Evolutionary conservation across 257 asterid genomes (phyloP).

Genomic region (Petunia axillaris): DNA sequence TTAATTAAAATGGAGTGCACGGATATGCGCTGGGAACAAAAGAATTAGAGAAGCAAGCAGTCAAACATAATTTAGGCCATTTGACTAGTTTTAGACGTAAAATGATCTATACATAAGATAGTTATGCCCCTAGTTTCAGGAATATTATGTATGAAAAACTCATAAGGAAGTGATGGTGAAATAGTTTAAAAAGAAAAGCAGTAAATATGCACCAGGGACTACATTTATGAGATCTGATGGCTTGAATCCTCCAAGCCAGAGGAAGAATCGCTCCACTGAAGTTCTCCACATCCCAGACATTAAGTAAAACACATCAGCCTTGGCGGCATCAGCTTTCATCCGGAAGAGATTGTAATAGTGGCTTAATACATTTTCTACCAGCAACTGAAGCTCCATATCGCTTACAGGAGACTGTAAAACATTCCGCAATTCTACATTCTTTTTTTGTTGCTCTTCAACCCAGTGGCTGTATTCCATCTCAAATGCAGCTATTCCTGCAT

Average conservation of each 20-base stretch:
- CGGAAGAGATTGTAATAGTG: constrained; percentile 78
- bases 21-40: not conserved
- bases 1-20: not conserved
- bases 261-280: constrained; percentile 80
- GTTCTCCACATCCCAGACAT: constrained; percentile 87
- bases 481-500: constrained; percentile 67
- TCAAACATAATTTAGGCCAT: not conserved
- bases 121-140: not conserved
- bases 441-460: constrained; percentile 75
- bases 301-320: constrained; percentile 78
- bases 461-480: constrained; percentile 81
- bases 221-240: constrained; percentile 92
- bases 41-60: not conserved
- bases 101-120: not conserved
- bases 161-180: not conserved
- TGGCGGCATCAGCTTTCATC: constrained; percentile 79
- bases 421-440: constrained; percentile 60
- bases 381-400: constrained; percentile 57
- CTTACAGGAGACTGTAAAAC: constrained; percentile 57
- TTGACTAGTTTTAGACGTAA: not conserved
- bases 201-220: constrained; percentile 22
- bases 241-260: constrained; percentile 94
- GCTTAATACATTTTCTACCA: constrained; percentile 58
- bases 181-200: not conserved
- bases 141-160: constrained; percentile 17